A percentile compares a stretch with the other conserved stretches of the same genome.
These are phyloP conservation scores for Chytridiales sp. DNA, from an alignment of 371 early-diverging fungal genomes.

Conservation along the genomic window DNA sequence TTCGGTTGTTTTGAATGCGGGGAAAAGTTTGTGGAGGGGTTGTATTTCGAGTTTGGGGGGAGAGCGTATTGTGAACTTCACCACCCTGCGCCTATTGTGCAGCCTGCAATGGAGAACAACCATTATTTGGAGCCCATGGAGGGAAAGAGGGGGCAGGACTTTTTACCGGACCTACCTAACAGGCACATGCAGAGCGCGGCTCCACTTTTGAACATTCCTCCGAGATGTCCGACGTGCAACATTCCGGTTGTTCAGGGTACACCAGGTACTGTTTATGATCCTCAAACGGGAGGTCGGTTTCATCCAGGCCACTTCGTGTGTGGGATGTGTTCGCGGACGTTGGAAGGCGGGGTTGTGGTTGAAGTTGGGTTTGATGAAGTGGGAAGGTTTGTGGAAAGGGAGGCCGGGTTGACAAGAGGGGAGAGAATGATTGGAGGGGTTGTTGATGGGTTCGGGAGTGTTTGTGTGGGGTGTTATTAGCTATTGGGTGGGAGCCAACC, in stretches of 20 bases:
- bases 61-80: slow-evolving; percentile 22
- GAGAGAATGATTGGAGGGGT: not conserved
- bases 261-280: not conserved
- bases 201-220: not conserved
- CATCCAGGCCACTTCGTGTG: slow-evolving; percentile 11
- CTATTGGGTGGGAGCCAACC: too few relatives aligned
- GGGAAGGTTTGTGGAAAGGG: slow-evolving; percentile 1
- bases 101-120: slow-evolving; percentile 23
- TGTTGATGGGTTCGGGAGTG: too few relatives aligned
- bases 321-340: not conserved
- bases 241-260: not conserved
- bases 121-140: slow-evolving; percentile 28
- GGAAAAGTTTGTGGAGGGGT: not conserved
- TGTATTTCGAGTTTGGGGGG: not conserved
- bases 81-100: slow-evolving; percentile 26
- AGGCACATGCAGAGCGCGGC: not conserved
- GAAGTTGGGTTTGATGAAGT: not conserved
- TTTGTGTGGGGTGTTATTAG: too few relatives aligned
- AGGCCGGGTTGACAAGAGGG: slow-evolving; percentile 9
- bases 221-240: slow-evolving; percentile 5
- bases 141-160: too few relatives aligned
- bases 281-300: not conserved
- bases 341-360: slow-evolving; percentile 11
- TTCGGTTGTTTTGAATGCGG: slow-evolving; percentile 55
- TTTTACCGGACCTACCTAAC: too few relatives aligned